Evolutionary conservation across 2,329 filamentous ascomycete genomes (phyloP), one percentile per base, ranked within the genome.

Genomic region (Aspergillus fijiensis): DNA sequence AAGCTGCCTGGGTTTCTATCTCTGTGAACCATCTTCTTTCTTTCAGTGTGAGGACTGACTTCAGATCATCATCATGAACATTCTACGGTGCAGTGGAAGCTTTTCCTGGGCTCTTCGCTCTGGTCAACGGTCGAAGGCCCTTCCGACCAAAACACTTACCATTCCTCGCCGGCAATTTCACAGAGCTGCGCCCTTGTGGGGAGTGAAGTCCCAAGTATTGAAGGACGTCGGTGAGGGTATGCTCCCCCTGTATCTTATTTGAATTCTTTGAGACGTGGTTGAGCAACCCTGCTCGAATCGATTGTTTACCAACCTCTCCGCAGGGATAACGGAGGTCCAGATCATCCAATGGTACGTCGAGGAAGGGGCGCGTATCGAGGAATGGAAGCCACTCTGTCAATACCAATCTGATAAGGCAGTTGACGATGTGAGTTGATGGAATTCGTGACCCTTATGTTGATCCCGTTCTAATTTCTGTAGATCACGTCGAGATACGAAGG

Each of bases 261-360:
- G 21, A 12, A 21, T 7, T 31, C 31, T 10, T n/a, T 5, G 35
- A 27, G 12, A 16, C 39, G 14, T 4, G 29, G 42, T 39, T 42
- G 33, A n/a, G 9, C n/a, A 19, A 14, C 16, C 25, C 19, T 29
- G 1, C 27, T 51, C 31, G 29, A 19, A 57, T 58, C 59, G 7
- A 49, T 69, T 59, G 57, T 63, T 72, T 49, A 69, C 62, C 48
- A 16, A 10, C 23, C 21, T 61, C 47, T 55, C n/a, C 49, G 25
- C 52, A 95, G 95, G 95, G 58, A 99, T 98, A 71, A 93, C 95
- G 74, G 95, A 99, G 80, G 96, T 95, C 73, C 95, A 99, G 78
- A 91, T 99, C 71, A 98, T 98, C 71, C 95, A 99, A 81, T 99
- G 95, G 95, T 99, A 98, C 75, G 94, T 99, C 66, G 90, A 97